Conservation (phyloP, 805 yeast genomes). For the Ogataea pini region DNA sequence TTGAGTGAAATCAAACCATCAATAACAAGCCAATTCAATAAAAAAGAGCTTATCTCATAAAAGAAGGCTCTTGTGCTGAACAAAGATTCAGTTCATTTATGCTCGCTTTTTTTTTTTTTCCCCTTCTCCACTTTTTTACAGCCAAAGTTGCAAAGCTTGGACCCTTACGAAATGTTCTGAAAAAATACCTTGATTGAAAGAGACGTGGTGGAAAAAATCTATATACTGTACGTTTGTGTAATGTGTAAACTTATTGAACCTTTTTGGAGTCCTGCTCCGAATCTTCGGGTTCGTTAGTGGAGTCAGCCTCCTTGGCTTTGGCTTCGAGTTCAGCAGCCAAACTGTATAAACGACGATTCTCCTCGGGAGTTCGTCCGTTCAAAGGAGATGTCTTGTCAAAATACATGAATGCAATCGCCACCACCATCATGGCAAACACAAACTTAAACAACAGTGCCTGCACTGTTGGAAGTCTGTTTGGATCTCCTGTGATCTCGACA, state of each 20-base stretch:
- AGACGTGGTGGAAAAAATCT: neutral
- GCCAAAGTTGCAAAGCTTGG: neutral
- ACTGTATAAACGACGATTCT: slow-evolving; percentile 13
- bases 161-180: neutral
- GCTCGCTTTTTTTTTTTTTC: neutral
- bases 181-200: neutral
- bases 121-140: neutral
- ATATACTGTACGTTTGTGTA: too few relatives aligned
- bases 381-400: slow-evolving; percentile 27
- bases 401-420: slow-evolving; percentile 23
- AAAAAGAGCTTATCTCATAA: neutral
- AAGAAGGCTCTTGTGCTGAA: neutral
- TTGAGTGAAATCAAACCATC: neutral
- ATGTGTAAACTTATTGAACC: neutral
- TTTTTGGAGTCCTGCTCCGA: slow-evolving; percentile 1
- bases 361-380: slow-evolving; percentile 24
- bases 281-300: neutral
- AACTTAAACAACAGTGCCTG: slow-evolving; percentile 28
- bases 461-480: slow-evolving; percentile 16
- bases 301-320: neutral
- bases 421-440: slow-evolving; percentile 25
- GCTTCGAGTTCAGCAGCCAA: slow-evolving; percentile 3
- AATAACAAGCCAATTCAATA: neutral
- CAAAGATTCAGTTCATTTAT: neutral
- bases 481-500: slow-evolving; percentile 2